These are phyloP conservation scores for Coemansia sp. DNA, from an alignment of 192 early-diverging fungal genomes.

Conservation along the genomic window DNA sequence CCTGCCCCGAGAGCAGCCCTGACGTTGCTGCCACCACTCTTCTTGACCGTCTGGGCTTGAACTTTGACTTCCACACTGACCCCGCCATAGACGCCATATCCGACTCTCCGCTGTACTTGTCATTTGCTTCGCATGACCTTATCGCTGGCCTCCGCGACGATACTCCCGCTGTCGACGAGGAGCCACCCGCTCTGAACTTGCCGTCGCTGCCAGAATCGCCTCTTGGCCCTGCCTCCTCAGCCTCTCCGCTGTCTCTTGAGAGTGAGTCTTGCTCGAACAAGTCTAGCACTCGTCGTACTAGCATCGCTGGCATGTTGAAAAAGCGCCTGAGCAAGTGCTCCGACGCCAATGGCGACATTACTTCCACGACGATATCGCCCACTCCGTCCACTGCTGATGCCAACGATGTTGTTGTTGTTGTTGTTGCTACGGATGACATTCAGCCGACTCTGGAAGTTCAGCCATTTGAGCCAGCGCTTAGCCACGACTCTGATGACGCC, in stretches of 20 bases:
- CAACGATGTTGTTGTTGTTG: neutral
- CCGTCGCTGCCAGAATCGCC: neutral
- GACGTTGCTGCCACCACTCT: neutral
- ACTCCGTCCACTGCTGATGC: neutral
- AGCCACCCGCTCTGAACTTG: neutral
- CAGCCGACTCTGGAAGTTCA: constrained; percentile 2
- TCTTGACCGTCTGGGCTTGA: constrained; percentile 30
- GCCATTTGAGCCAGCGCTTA: neutral
- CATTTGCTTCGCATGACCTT: neutral
- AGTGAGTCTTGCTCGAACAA: constrained; percentile 9
- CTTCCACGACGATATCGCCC: neutral
- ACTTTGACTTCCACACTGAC: constrained; percentile 41
- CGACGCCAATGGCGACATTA: constrained; percentile 12
- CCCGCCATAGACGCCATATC: constrained; percentile 37
- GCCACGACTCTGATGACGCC: constrained; percentile 9
- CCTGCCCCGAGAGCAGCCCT: neutral
- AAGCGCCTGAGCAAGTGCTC: constrained; percentile 24
- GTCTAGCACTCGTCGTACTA: constrained; percentile 28
- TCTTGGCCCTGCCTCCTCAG: neutral
- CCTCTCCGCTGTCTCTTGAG: neutral
- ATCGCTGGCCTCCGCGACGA: neutral
- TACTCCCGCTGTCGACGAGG: neutral
- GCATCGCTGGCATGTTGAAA: constrained; percentile 44
- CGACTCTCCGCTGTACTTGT: constrained; percentile 30
- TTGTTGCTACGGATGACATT: neutral